Percentiles rank a stretch among this genome's conserved stretches.
phyloP scores from a whole-genome alignment of 2,329 filamentous ascomycete species.

The Curvularia hawaiiensis region DNA sequence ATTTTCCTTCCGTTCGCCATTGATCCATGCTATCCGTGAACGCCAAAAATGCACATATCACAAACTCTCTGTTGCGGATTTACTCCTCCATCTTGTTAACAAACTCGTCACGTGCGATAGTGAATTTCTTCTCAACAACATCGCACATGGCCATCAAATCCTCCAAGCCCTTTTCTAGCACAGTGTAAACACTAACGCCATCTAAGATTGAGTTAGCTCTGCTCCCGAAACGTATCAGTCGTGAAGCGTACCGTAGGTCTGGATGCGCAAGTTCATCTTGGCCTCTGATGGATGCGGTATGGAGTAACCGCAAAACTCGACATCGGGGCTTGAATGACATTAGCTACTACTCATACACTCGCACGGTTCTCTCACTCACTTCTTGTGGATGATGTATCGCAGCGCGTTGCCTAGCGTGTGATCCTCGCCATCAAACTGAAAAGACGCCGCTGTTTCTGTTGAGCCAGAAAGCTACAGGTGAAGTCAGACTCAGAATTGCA shows the following conservation, averaged over 20 bases:
- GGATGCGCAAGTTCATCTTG: constrained; percentile 97
- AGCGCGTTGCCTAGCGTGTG: constrained; percentile 95
- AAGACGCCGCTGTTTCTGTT: constrained; percentile 85
- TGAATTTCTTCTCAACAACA: constrained; percentile 91
- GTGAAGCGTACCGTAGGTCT: constrained; percentile 78
- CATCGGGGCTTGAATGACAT: constrained; percentile 70
- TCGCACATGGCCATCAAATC: constrained; percentile 93
- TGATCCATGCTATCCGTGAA: constrained; percentile 28
- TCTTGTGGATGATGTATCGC: constrained; percentile 97
- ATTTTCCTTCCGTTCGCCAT: constrained; percentile 41
- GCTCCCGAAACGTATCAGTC: background rate
- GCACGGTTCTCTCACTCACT: constrained; percentile 61
- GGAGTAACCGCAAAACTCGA: constrained; percentile 97
- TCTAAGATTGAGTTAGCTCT: constrained; percentile 57
- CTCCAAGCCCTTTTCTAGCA: constrained; percentile 85
- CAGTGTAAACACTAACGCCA: constrained; percentile 78
- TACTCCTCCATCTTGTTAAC: constrained; percentile 44
- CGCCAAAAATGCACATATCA: constrained; percentile 40
- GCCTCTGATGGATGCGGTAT: constrained; percentile 95
- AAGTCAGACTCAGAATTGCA: constrained; percentile 1
- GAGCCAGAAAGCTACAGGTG: constrained; percentile 76
- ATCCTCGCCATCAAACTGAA: constrained; percentile 91
- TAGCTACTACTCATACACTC: background rate
- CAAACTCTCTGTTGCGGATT: background rate
- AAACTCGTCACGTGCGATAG: constrained; percentile 68